Evolutionary conservation across 2,329 filamentous ascomycete species (phyloP), one percentile per base, ranked within the genome.

Genomic region (Phaeosphaeriaceae sp.): DNA sequence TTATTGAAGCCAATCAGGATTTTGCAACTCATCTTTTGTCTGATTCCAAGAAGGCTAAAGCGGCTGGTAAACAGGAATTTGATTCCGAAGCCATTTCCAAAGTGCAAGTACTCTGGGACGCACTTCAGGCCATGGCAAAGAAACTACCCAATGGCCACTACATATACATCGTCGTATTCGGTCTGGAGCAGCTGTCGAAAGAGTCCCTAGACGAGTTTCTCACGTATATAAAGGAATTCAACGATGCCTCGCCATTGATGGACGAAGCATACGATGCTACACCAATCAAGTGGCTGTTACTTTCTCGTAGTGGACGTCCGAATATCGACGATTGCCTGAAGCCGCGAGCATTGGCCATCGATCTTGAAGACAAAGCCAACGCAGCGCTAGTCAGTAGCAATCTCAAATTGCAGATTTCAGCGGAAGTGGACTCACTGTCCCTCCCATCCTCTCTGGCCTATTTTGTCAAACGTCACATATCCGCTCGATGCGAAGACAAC

Each of bases 401-500:
- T 24, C 54, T 70, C 15, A 57, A 56, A 51, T 27, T 46, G 13
- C 56, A 67, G 36, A 69, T 69, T 21, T 68, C 64, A 2, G 27
- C 45, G 4, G 53, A 51, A 25, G 66, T 70, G 2, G 60, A 69
- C 48, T 53, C 61, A 22, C 63, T 70, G 17, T 48, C 5, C 6
- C 56, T 68, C 13, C 53, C 61, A 6, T 50, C 61, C 2, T 61
- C 64, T 17, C 48, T 70, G 41, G 61, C 60, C 11, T 70, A 69
- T 44, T 69, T 70, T 27, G 61, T 67, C 7, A 70, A 70, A 47
- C 62, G 64, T 11, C 61, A 70, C 33, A 61, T 69, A 15, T 62
- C 68, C 48, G 51, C 63, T 3, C 57, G 66, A 27, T 66, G 66
- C 2, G 62, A 69, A 42, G 62, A 65, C 36, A 69, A 70, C 40